Evolutionary conservation across 768 basidiomycete genomes (phyloP), one percentile per base, ranked within the genome.

Genomic region (Lactarius deliciosus): DNA sequence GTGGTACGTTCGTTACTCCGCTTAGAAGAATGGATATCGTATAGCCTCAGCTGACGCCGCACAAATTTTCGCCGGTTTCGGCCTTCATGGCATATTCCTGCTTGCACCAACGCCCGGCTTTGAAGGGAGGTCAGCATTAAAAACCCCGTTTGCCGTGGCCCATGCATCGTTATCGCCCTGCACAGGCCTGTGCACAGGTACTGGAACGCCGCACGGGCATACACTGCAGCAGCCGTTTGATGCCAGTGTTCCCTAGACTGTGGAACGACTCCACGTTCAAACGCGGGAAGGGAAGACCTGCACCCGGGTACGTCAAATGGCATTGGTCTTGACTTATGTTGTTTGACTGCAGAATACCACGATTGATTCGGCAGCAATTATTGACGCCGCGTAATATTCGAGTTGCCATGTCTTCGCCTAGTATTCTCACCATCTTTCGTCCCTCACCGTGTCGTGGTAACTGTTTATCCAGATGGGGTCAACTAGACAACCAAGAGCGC

Each of bases 111-210:
- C 28, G 32, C 57, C 20, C 41, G 15, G 25, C 40, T 53, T 43
- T 36, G 15, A 18, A 55, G 40, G 32, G n/a, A 45, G 8, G 20
- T 41, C 50, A 57, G 3, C 50, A 47, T 56, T 54, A 56, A 22
- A 61, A 60, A 63, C 43, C 38, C 66, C 63, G 57, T 64, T 45
- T 1, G 58, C 66, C 66, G 11, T 38, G 36, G 36, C 11, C 10
- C 36, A 64, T 60, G 66, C 63, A 63, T 67, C 58, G 40, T 60
- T 60, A 60, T 68, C 58, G 43, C 40, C 40, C 40, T n/a, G 53
- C 47, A 36, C 40, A 58, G 45, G 53, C 13, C n/a, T 53, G 50
- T 53, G 58, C 64, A 60, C 64, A 53, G 47, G 10, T 38, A 38
- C 7, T 38, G 11, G 36, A 10, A 38, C 36, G 36, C 36, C 47